Base-by-base conservation (phyloP, 2,329 filamentous ascomycete genomes). In the Alternaria sp. region DNA sequence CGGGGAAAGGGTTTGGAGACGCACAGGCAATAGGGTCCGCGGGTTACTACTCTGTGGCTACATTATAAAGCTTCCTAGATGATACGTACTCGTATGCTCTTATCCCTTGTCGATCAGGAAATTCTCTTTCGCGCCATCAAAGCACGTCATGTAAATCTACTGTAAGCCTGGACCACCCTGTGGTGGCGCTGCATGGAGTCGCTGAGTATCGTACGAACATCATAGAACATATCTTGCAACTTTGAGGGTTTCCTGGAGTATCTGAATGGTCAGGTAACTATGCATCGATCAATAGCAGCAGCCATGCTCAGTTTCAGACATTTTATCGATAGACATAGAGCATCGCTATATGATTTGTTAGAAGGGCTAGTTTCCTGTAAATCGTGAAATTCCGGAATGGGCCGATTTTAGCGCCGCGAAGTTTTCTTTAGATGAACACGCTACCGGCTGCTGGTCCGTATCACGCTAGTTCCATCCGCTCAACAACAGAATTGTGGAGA, bases 131-230 rank as follows among this genome's bases (percentile, higher is more conserved):
- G 53, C 58, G 58, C 48, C 60, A 59, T 58, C 43, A 60, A 58
- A 67, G 65, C 65, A 67, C 65, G 65, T 67, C 65, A 67, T 67
- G 51, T 57, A 38, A 60, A 60, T 61, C 20, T 30, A 18, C 28
- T 44, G 46, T 18, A 52, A 58, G 63, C 65, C 60, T 65, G 63
- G 65, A 51, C 65, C 65, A 49, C 55, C 41, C 30, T 32, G 44
- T 46, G 56, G 50, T 51, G 27, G 41, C 36, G 20, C 46, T 40
- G 51, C 46, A 34, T 20, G 50, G 7, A 38, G 45, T 55, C 27
- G 14, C 12, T 44, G 41, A 36, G 30, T n/a, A 18, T 20, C 16
- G n/a, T 38, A 16, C 41, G 41, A 46, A 45, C 46, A 50, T 27
- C 46, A 27, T 38, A 14, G 30, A 27, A 36, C 46, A n/a, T 18